Percentiles rank a stretch among this genome's conserved stretches.
phyloP scores from a whole-genome alignment of 148 eudicot species.

The Fallopia convolvulus region DNA sequence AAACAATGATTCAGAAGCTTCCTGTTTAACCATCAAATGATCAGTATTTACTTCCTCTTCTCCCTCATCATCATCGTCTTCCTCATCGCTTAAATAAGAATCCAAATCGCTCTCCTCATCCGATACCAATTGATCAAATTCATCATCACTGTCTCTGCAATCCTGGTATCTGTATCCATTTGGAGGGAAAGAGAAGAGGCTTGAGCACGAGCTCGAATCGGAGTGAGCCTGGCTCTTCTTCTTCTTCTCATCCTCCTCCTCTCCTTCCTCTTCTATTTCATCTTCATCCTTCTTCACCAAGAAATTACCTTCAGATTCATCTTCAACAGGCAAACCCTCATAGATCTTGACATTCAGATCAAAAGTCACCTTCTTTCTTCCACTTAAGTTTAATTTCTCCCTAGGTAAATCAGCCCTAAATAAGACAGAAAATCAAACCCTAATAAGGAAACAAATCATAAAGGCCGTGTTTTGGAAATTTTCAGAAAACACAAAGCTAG shows the following conservation, averaged over 20 bases:
- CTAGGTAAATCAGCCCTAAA: conserved; percentile 26
- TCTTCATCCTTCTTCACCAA: conserved; percentile 2
- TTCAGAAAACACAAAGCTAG: neutral
- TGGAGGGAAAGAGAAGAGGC: conserved; percentile 35
- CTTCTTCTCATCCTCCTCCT: conserved; percentile 10
- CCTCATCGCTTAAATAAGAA: conserved; percentile 10
- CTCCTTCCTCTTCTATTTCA: conserved; percentile 10
- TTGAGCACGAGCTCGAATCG: conserved; percentile 32
- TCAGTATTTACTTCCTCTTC: conserved; percentile 12
- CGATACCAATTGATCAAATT: conserved; percentile 21
- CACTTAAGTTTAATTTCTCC: conserved; percentile 23
- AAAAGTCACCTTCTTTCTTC: conserved; percentile 50
- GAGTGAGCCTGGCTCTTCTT: conserved; percentile 18
- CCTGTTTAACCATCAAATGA: conserved; percentile 11
- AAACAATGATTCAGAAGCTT: conserved; percentile 51
- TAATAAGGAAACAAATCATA: neutral
- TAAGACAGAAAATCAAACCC: neutral
- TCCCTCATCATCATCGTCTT: conserved; percentile 13
- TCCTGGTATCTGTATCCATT: conserved; percentile 31
- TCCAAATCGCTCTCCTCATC: conserved; percentile 7
- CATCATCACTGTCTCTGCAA: conserved; percentile 37
- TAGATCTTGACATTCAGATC: conserved; percentile 36
- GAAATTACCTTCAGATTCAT: conserved; percentile 3
- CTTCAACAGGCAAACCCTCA: conserved; percentile 15
- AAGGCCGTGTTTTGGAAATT: neutral